A percentile compares a stretch with the other conserved stretches of the same genome.
Evolutionary conservation across 331 rosid genomes (phyloP).

Genomic region (Telfairia occidentalis): DNA sequence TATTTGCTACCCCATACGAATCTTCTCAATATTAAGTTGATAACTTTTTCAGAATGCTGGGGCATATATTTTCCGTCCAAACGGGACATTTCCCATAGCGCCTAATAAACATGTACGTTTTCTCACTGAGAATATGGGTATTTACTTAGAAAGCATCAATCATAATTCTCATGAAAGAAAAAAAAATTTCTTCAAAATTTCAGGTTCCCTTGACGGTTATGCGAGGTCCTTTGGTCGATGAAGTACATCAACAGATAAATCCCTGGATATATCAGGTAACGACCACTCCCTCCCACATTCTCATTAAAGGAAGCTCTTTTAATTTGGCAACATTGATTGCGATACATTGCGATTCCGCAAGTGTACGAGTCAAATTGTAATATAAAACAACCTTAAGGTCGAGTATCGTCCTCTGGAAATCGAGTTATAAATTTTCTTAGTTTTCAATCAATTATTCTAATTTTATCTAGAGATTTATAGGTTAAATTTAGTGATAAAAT

Average conservation of each 20-base stretch:
- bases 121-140: slow-evolving; percentile 17
- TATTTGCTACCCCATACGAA: not conserved
- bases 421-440: too few relatives aligned
- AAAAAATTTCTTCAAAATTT: slow-evolving; percentile 6
- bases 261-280: slow-evolving; percentile 45
- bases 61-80: slow-evolving; percentile 50
- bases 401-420: too few relatives aligned
- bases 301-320: not conserved
- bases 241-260: slow-evolving; percentile 46
- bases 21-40: not conserved
- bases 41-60: slow-evolving; percentile 29
- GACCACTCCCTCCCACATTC: not conserved
- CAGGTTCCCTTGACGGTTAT: slow-evolving; percentile 36
- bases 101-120: slow-evolving; percentile 47
- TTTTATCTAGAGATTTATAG: too few relatives aligned
- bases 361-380: too few relatives aligned
- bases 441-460: too few relatives aligned
- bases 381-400: too few relatives aligned
- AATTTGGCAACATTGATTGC: not conserved
- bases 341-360: too few relatives aligned
- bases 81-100: slow-evolving; percentile 40
- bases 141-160: not conserved
- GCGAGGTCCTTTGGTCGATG: slow-evolving; percentile 37
- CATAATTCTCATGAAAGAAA: not conserved
- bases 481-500: too few relatives aligned